Conservation (phyloP, 805 yeast species). For the Candida chilensis region DNA sequence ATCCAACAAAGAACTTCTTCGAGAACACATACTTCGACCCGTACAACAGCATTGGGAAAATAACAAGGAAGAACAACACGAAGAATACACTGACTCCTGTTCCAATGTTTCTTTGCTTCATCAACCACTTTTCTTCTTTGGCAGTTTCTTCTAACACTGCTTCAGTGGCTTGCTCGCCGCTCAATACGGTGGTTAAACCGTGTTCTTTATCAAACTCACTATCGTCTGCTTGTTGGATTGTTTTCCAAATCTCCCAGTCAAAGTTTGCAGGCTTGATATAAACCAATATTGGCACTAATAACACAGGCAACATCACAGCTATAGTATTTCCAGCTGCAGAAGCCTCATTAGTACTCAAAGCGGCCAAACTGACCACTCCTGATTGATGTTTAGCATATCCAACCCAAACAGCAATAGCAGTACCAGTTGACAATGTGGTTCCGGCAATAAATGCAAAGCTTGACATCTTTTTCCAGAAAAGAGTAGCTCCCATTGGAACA, state of each 20-base stretch:
- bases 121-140: conserved; percentile 10
- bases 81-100: conserved; percentile 12
- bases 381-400: conserved; percentile 35
- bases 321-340: conserved; percentile 85
- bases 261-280: conserved; percentile 59
- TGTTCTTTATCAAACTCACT: conserved; percentile 15
- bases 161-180: conserved; percentile 16
- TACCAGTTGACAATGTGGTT: conserved; percentile 45
- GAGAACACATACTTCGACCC: conserved; percentile 18
- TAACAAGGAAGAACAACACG: conserved; percentile 14
- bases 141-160: conserved; percentile 10
- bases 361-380: too few species aligned
- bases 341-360: too few species aligned
- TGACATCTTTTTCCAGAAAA: conserved; percentile 53
- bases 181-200: conserved; percentile 15
- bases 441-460: conserved; percentile 4
- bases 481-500: conserved; percentile 60
- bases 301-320: conserved; percentile 64
- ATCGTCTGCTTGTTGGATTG: conserved; percentile 28
- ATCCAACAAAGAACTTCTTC: conserved; percentile 18
- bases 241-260: conserved; percentile 58
- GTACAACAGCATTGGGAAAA: conserved; percentile 19
- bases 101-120: conserved; percentile 15
- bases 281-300: conserved; percentile 64
- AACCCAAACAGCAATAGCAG: conserved; percentile 40